Evolutionary conservation across 371 early-diverging fungal species (phyloP), one percentile per base, ranked within the genome.

Genomic region (Quaeritorhiza haematococci): DNA sequence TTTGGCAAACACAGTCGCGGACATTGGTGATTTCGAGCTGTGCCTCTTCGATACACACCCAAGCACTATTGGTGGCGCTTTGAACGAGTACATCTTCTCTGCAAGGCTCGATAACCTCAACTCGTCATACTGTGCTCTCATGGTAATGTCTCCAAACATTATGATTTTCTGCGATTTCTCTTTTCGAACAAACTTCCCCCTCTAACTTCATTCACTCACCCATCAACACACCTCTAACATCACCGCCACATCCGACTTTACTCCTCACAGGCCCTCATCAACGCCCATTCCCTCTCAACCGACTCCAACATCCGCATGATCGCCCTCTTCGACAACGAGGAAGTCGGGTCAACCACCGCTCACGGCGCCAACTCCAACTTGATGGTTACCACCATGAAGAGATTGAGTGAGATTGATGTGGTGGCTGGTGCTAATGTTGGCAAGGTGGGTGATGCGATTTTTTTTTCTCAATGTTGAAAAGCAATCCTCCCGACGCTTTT

Each of bases 271-370:
- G 83, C 85, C 13, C 61, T 88, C 53, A 69, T 83, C 53, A 68
- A 58, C 44, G 56, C 51, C 13, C 71, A 72, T 19, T 62, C 72
- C 32, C 53, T 89, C 34, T 79, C 68, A n/a, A 67, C 74, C 26
- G 92, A 94, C 33, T 64, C 85, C 50, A 82, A 86, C 55, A 84
- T 96, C 54, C 90, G 94, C 57, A 68, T 98, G 55, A 81, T 92
- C 21, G 83, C 89, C 13, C 79, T 96, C 13, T 98, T 97, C 66
- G 98, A 97, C 71, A 93, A 96, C 73, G 98, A 98, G 75, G 98
- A 98, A 64, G 84, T 97, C 44, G 98, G 98, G n/a, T 93, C 94
- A 33, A 70, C 69, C n/a, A 88, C 94, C 3, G 94, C 94, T 3
- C 86, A 92, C 59, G 98, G 98, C 43, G 98, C 98, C 19, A 90